phyloP scores from a whole-genome alignment of 768 basidiomycete genomes.

The Boletus reticuloceps region DNA sequence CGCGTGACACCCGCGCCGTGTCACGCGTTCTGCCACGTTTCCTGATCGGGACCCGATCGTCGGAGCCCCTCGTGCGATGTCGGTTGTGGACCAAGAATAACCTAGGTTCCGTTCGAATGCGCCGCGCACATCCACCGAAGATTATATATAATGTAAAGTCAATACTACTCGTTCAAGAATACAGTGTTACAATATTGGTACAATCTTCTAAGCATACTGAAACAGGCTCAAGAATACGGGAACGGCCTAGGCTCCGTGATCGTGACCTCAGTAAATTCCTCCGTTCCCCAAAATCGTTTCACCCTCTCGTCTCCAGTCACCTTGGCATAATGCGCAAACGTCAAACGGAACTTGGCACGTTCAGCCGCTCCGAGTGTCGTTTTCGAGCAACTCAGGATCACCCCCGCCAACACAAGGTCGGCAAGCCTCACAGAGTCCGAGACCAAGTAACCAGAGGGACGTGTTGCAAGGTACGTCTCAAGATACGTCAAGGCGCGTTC shows the following conservation, averaged over 20 bases:
- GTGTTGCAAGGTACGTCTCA: constrained; percentile 10
- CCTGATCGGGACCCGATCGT: too few species aligned
- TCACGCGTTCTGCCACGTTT: too few species aligned
- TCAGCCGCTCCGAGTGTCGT: constrained; percentile 6
- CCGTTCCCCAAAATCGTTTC: constrained; percentile 7
- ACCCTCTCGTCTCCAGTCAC: constrained; percentile 15
- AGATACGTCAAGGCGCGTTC: constrained; percentile 7
- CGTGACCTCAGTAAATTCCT: constrained; percentile 2
- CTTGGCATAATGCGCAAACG: constrained; percentile 13
- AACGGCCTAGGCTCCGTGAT: background rate
- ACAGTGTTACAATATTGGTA: too few species aligned
- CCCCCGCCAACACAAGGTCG: constrained; percentile 12
- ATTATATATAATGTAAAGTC: too few species aligned
- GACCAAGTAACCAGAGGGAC: constrained; percentile 16
- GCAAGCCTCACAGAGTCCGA: constrained; percentile 15
- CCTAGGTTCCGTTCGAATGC: too few species aligned
- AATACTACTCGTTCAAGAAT: too few species aligned
- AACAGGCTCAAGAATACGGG: too few species aligned
- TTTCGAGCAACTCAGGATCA: background rate
- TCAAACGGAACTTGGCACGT: constrained; percentile 11
- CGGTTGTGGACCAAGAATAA: too few species aligned
- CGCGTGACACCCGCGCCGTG: too few species aligned
- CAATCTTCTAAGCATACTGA: too few species aligned
- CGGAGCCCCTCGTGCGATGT: too few species aligned
- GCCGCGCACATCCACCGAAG: too few species aligned